phyloP scores from a whole-genome alignment of 2,329 filamentous ascomycete genomes.

The Cladosporium sp. region DNA sequence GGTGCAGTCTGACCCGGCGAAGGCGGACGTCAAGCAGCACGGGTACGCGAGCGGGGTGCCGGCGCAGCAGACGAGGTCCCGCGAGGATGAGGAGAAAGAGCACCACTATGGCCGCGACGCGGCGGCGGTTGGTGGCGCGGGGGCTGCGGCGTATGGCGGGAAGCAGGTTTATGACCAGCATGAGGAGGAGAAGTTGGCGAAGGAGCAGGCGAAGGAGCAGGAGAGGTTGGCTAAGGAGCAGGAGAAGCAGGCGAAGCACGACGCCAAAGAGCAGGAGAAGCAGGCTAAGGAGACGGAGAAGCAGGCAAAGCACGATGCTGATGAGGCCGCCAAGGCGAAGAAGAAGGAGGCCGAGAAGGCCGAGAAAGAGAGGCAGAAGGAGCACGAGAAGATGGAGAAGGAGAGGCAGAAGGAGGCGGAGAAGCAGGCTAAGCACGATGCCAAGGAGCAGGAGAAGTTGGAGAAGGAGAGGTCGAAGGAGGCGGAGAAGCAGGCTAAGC shows the following conservation, averaged over 20 bases:
- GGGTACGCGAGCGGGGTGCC: slow-evolving; percentile 3
- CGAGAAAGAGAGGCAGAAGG: slow-evolving; percentile 12
- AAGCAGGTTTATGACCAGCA: slow-evolving; percentile 18
- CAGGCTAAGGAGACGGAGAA: slow-evolving; percentile 1
- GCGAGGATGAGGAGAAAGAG: slow-evolving; percentile 7
- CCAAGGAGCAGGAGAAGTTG: slow-evolving; percentile 28
- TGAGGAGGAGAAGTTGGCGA: slow-evolving; percentile 20
- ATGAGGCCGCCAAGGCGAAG: slow-evolving; percentile 18
- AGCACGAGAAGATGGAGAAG: slow-evolving; percentile 13
- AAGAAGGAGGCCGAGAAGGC: slow-evolving; percentile 19
- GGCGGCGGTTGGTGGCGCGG: slow-evolving; percentile 27
- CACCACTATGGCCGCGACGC: slow-evolving; percentile 30
- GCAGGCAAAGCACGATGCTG: slow-evolving; percentile 13
- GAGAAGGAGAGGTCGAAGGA: slow-evolving; percentile 14
- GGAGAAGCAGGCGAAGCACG: slow-evolving; percentile 13
- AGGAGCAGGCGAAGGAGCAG: slow-evolving; percentile 30
- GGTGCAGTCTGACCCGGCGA: slow-evolving; percentile 11
- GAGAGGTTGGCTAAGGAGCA: background rate
- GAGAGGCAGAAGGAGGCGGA: slow-evolving; percentile 28
- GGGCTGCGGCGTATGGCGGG: slow-evolving; percentile 17
- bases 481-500: slow-evolving; percentile 1
- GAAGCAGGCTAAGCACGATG: slow-evolving; percentile 22
- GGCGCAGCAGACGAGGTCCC: background rate
- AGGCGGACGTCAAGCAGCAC: slow-evolving; percentile 5
- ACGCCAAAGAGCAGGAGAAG: slow-evolving; percentile 18